Evolutionary conservation across 2,329 filamentous ascomycete genomes (phyloP).

Genomic region (Xylaria arbuscula): DNA sequence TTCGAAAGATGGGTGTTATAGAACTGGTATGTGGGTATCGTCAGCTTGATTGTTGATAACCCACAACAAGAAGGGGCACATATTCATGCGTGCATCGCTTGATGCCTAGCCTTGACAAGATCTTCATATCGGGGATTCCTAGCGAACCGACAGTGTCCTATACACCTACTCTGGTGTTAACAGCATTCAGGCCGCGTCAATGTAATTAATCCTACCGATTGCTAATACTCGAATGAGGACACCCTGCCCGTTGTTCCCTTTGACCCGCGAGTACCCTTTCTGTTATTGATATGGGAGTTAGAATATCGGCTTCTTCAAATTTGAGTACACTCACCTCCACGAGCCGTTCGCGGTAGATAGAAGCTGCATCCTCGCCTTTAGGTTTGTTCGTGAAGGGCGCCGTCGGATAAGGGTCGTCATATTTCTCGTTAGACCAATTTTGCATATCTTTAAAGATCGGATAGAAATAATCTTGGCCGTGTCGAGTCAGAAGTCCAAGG

Average conservation of each 20-base stretch:
- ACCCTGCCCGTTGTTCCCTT: slow-evolving; percentile 52
- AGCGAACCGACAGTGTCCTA: slow-evolving; percentile 62
- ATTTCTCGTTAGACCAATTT: slow-evolving; percentile 60
- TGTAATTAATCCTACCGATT: slow-evolving; percentile 49
- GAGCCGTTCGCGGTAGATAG: slow-evolving; percentile 58
- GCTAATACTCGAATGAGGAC: slow-evolving; percentile 60
- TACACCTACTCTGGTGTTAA: slow-evolving; percentile 53
- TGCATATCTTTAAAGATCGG: slow-evolving; percentile 68
- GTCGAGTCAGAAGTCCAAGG: slow-evolving; percentile 63
- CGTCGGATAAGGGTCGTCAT: slow-evolving; percentile 60
- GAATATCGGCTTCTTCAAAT: slow-evolving; percentile 1
- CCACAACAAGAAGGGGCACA: slow-evolving; percentile 47
- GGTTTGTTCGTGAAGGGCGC: slow-evolving; percentile 63
- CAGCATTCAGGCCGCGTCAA: not conserved
- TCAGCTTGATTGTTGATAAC: slow-evolving; percentile 45
- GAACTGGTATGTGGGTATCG: slow-evolving; percentile 59
- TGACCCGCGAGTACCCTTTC: slow-evolving; percentile 55
- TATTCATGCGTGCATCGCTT: slow-evolving; percentile 59
- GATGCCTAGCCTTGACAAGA: slow-evolving; percentile 60
- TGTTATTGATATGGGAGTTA: slow-evolving; percentile 32
- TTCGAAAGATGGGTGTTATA: slow-evolving; percentile 65
- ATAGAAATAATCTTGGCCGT: slow-evolving; percentile 60
- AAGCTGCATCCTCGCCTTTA: slow-evolving; percentile 55
- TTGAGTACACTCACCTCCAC: slow-evolving; percentile 50
- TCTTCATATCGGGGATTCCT: slow-evolving; percentile 49